Evolutionary conservation across 371 early-diverging fungal genomes (phyloP), one percentile per base, ranked within the genome.

Genomic region (Lichtheimia ornata): DNA sequence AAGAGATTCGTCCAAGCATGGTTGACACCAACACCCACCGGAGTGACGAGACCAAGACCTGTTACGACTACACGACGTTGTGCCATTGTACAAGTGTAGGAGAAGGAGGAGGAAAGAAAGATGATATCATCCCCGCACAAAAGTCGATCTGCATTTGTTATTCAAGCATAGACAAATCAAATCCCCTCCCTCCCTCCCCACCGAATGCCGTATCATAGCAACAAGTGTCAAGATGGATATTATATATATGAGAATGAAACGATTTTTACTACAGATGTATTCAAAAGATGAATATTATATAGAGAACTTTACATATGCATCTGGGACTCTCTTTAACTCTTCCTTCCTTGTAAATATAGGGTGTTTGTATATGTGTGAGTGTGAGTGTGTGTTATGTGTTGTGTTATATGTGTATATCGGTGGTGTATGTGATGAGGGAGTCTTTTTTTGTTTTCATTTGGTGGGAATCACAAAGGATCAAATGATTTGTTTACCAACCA

Each of bases 21-120:
- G n/a, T 76, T 67, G 17, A 89, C 85, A 43, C 93, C 92, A 2
- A 86, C 85, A 53, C 93, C 97, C 6, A 97, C 81, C 0, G 98
- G 98, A 0, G 95, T 91, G 28, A 97, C 94, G n/a, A 95, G 74
- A 4, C 98, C 98, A 3, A 97, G 74, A 3, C 98, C 98, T 11
- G 98, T 97, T 15, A 97, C 95, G 1, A 94, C 97, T 1, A 97
- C 98, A 28, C 95, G 80, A 41, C 91, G 84, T 44, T n/a, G 18
- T 47, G 64, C 54, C 64, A 58, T 62, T 15, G 22, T 42, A 17
- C 15, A 17, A 49, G 47, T 30, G 18, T 2, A 49, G 18, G 41
- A 47, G 18, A 35, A 50, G 30, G 15, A 62, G 40, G 27, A 27
- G 44, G 20, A 28, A 12, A 42, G 41, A 30, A 22, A 61, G 43